phyloP scores from a whole-genome alignment of 805 yeast genomes.

The Candida tammaniensis region DNA sequence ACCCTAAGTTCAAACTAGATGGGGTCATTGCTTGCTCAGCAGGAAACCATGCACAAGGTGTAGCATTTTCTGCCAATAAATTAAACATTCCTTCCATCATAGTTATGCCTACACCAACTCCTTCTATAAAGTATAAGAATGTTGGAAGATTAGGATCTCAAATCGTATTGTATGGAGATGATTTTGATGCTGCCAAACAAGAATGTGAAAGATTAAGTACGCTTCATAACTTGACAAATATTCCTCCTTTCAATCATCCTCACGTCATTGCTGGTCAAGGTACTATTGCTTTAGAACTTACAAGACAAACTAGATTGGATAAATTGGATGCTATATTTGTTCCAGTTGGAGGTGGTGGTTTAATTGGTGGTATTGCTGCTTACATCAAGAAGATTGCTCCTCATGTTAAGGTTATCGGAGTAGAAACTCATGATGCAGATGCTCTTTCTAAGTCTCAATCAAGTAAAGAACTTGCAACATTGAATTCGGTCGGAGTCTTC shows the following conservation, averaged over 20 bases:
- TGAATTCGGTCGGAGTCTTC: constrained; percentile 84
- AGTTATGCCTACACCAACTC: constrained; percentile 97
- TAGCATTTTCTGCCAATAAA: constrained; percentile 84
- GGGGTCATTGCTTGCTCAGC: constrained; percentile 99
- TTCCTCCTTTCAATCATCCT: constrained; percentile 99
- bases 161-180: constrained; percentile 90
- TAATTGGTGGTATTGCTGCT: constrained; percentile 85
- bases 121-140: constrained; percentile 88
- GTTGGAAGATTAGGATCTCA: constrained; percentile 92
- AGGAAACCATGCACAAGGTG: constrained; percentile 99
- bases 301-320: constrained; percentile 79
- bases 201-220: constrained; percentile 76
- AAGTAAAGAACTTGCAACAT: constrained; percentile 49
- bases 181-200: constrained; percentile 89
- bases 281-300: constrained; percentile 88
- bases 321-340: constrained; percentile 84
- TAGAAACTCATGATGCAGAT: constrained; percentile 93
- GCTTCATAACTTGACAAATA: constrained; percentile 74
- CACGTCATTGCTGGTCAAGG: constrained; percentile 99
- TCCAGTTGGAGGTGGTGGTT: constrained; percentile 97
- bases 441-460: constrained; percentile 77
- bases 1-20: constrained; percentile 52
- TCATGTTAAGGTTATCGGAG: constrained; percentile 93
- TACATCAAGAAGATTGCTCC: constrained; percentile 95
- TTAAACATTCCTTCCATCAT: constrained; percentile 91